Evolutionary conservation across 2,329 filamentous ascomycete species (phyloP).

Genomic region (Colletotrichum euphorbiae): DNA sequence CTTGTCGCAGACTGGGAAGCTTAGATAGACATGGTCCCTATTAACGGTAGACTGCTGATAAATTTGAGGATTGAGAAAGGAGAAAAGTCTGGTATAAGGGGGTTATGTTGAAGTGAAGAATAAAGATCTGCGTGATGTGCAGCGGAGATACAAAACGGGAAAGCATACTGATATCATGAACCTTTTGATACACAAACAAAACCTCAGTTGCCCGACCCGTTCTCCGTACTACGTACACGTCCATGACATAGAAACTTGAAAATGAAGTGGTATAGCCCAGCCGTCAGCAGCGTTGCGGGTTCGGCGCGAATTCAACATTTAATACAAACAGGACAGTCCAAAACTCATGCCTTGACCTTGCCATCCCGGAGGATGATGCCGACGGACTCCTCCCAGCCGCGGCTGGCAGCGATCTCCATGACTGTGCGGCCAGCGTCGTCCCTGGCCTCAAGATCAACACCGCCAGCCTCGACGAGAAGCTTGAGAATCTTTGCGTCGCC

Average conservation of each 20-base stretch:
- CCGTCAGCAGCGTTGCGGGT: neutral
- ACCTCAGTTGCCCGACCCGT: conserved; percentile 12
- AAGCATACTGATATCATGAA: conserved; percentile 22
- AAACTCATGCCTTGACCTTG: conserved; percentile 24
- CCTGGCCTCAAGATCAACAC: conserved; percentile 62
- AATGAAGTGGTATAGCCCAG: conserved; percentile 3
- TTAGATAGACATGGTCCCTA: no score
- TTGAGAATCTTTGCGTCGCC: conserved; percentile 67
- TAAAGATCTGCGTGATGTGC: neutral
- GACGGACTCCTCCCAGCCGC: conserved; percentile 69
- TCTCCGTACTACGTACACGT: conserved; percentile 13
- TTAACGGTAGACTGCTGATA: no score
- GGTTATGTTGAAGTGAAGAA: conserved; percentile 21
- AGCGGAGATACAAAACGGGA: neutral
- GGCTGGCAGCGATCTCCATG: conserved; percentile 67
- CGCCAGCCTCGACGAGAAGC: conserved; percentile 61
- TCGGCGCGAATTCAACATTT: neutral
- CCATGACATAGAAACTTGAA: neutral
- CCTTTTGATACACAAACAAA: conserved; percentile 3
- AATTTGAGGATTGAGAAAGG: no score
- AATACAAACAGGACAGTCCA: neutral
- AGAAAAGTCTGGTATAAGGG: neutral
- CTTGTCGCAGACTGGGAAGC: no score
- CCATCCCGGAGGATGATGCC: conserved; percentile 52
- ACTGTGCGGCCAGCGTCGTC: conserved; percentile 68